These are phyloP conservation scores for Fonsecaea pedrosoi DNA, from an alignment of 2,329 filamentous ascomycete genomes.

Conservation along the genomic window DNA sequence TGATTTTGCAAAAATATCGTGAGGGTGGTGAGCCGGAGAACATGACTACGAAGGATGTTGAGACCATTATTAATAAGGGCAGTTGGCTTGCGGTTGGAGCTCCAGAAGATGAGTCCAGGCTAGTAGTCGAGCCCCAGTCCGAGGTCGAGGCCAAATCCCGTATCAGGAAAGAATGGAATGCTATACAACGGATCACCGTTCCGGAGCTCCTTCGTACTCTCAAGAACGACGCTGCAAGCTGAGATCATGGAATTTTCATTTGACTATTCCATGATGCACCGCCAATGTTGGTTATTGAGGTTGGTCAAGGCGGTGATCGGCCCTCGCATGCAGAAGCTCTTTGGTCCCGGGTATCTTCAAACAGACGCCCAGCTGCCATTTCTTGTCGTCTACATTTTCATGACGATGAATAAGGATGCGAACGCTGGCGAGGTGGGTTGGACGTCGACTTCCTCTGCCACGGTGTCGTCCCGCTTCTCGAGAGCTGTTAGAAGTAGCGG, in stretches of 20 bases:
- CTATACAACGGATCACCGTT: constrained; percentile 22
- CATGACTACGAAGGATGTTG: too few species aligned
- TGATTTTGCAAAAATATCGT: too few species aligned
- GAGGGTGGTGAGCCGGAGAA: too few species aligned
- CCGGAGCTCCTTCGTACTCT: constrained; percentile 45
- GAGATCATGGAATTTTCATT: constrained; percentile 53
- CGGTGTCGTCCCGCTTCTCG: not conserved
- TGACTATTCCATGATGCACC: constrained; percentile 53
- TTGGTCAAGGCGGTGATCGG: not conserved
- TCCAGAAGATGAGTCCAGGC: too few species aligned
- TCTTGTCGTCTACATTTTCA: constrained; percentile 52
- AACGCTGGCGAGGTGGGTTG: not conserved
- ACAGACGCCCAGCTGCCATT: constrained; percentile 47
- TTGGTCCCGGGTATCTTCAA: too few species aligned
- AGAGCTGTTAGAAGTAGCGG: constrained; percentile 13
- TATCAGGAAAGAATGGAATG: not conserved
- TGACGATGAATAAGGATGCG: constrained; percentile 4
- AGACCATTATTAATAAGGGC: too few species aligned
- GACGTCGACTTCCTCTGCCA: not conserved
- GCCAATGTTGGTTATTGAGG: constrained; percentile 44
- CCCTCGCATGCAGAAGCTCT: too few species aligned
- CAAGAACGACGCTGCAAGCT: constrained; percentile 44
- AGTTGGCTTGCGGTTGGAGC: too few species aligned
- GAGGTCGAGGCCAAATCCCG: constrained; percentile 16
- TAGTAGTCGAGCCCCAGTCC: not conserved